Evolutionary conservation across 2,329 filamentous ascomycete genomes (phyloP).

Genomic region (Elsinoe necatrix): DNA sequence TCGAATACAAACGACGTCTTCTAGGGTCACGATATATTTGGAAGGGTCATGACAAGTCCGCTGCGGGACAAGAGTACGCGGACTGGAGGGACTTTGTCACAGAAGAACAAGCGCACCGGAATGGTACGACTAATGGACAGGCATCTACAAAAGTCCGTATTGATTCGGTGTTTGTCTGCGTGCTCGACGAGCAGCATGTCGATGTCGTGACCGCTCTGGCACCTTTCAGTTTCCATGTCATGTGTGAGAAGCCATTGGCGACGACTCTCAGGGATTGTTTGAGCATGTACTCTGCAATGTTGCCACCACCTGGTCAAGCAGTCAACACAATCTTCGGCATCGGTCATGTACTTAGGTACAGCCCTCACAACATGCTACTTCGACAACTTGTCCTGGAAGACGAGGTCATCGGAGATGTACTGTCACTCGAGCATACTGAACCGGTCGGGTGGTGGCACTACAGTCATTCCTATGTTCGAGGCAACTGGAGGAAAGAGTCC

Average conservation of each 20-base stretch:
- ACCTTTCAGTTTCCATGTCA: constrained; percentile 63
- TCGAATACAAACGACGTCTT: constrained; percentile 62
- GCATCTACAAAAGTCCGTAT: constrained; percentile 31
- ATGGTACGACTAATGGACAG: constrained; percentile 38
- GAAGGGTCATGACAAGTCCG: constrained; percentile 40
- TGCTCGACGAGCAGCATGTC: constrained; percentile 80
- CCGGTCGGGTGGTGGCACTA: constrained; percentile 97
- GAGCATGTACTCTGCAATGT: constrained; percentile 56
- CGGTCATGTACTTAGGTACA: constrained; percentile 89
- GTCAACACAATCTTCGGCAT: constrained; percentile 64
- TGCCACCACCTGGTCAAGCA: constrained; percentile 24
- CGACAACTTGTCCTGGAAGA: constrained; percentile 69
- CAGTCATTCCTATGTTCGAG: constrained; percentile 78
- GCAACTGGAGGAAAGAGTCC: constrained; percentile 83
- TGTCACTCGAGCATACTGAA: constrained; percentile 85
- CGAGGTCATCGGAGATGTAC: constrained; percentile 68
- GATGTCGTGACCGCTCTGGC: constrained; percentile 70
- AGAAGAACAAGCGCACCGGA: constrained; percentile 59
- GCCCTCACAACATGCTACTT: constrained; percentile 80
- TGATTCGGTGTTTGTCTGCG: constrained; percentile 59
- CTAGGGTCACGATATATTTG: constrained; percentile 69
- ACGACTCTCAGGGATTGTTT: constrained; percentile 72
- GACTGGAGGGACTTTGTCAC: constrained; percentile 68
- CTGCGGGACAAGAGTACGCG: constrained; percentile 59
- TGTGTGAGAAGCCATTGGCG: constrained; percentile 92